Evolutionary conservation across 2,329 filamentous ascomycete species (phyloP).

Genomic region (Aspergillus jensenii): DNA sequence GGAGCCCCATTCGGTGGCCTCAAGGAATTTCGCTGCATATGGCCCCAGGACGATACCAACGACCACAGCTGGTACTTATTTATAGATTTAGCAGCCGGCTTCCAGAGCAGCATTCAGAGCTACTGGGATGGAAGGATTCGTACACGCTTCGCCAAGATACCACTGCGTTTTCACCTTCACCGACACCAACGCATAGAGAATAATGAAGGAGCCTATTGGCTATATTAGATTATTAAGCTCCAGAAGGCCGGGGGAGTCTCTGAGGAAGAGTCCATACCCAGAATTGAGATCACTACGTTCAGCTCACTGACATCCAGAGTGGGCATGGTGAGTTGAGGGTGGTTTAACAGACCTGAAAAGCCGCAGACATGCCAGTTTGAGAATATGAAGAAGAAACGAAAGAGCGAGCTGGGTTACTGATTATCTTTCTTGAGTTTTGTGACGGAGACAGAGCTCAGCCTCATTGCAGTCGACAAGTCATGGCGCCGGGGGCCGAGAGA

Average conservation of each 20-base stretch:
- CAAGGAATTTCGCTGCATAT: constrained; percentile 54
- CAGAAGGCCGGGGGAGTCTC: too few species aligned
- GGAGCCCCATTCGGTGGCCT: constrained; percentile 41
- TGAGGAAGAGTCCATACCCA: background rate
- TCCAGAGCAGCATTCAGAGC: too few species aligned
- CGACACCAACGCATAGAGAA: constrained; percentile 35
- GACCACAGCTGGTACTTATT: constrained; percentile 55
- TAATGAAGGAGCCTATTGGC: constrained; percentile 31
- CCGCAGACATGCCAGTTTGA: too few species aligned
- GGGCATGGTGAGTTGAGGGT: background rate
- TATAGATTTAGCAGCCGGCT: too few species aligned
- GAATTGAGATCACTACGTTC: background rate
- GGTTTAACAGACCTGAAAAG: too few species aligned
- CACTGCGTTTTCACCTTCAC: constrained; percentile 37
- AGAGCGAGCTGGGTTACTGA: too few species aligned
- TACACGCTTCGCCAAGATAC: constrained; percentile 42
- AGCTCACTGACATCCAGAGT: background rate
- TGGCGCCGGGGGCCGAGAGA: too few species aligned
- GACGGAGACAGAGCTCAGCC: too few species aligned
- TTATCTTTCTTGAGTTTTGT: too few species aligned
- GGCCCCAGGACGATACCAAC: constrained; percentile 58
- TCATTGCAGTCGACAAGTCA: too few species aligned
- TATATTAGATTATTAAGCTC: too few species aligned
- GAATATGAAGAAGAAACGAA: too few species aligned
- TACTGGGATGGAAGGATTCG: constrained; percentile 4